Evolutionary conservation across 768 basidiomycete species (phyloP).

Genomic region (Pleurotus eryngii): DNA sequence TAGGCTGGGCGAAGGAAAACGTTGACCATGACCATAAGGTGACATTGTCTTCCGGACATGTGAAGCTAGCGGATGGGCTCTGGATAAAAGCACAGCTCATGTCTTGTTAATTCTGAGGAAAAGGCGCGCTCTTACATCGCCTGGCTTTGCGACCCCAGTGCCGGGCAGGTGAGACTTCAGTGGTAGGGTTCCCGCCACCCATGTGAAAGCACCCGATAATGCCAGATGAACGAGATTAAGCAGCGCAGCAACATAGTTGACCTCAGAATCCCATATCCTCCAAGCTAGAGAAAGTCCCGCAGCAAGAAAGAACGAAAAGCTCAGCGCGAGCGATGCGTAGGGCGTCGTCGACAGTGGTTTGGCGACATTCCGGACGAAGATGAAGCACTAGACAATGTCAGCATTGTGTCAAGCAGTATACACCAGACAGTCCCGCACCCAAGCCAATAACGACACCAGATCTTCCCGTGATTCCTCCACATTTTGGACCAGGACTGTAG

Average conservation of each 20-base stretch:
- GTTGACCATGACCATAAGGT: slow-evolving; percentile 64
- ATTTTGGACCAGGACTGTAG: slow-evolving; percentile 25
- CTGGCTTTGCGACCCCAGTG: slow-evolving; percentile 43
- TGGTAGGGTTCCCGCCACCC: slow-evolving; percentile 56
- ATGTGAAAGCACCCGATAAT: slow-evolving; percentile 37
- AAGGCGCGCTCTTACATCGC: slow-evolving; percentile 37
- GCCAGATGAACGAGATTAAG: slow-evolving; percentile 28
- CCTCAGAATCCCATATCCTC: slow-evolving; percentile 12
- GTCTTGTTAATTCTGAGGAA: slow-evolving; percentile 5
- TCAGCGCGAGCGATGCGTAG: slow-evolving; percentile 45
- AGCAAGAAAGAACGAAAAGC: slow-evolving; percentile 29
- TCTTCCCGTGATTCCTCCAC: slow-evolving; percentile 18
- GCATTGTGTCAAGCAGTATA: slow-evolving; percentile 7
- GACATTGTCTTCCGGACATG: slow-evolving; percentile 65
- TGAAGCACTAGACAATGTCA: slow-evolving; percentile 36
- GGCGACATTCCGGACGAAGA: slow-evolving; percentile 32
- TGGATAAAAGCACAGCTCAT: slow-evolving; percentile 19
- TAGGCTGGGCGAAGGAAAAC: slow-evolving; percentile 63
- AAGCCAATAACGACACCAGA: slow-evolving; percentile 36
- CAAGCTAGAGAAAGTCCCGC: neutral
- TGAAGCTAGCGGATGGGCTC: slow-evolving; percentile 45
- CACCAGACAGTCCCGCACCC: slow-evolving; percentile 38
- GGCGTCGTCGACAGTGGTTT: slow-evolving; percentile 49
- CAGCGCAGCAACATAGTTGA: slow-evolving; percentile 12
- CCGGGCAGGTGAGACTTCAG: slow-evolving; percentile 42